These are phyloP conservation scores for Silene latifolia DNA, from an alignment of 148 eudicot genomes.

Conservation along the genomic window DNA sequence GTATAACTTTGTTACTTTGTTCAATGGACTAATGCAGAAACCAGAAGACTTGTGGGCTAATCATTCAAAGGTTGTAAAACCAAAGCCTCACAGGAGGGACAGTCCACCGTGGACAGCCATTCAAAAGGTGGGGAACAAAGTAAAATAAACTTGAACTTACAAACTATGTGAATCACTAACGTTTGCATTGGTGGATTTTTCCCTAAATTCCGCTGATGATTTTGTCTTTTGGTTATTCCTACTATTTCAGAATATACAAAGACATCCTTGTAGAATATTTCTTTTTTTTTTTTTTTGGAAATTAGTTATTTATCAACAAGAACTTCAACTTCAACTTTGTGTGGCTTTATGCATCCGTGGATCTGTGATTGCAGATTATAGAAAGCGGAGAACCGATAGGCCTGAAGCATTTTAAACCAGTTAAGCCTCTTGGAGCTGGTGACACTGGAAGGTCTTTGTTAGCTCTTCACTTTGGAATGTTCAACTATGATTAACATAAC, in stretches of 20 bases:
- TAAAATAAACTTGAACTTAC: neutral
- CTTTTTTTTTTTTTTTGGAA: neutral
- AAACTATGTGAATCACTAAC: neutral
- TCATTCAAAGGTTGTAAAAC: constrained; percentile 82
- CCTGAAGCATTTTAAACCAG: constrained; percentile 85
- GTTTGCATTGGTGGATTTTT: neutral
- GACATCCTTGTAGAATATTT: too few species aligned
- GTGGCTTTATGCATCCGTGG: neutral
- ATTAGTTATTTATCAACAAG: neutral
- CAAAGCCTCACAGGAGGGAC: constrained; percentile 90
- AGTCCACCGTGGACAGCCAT: constrained; percentile 77
- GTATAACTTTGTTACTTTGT: constrained; percentile 8
- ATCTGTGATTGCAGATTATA: constrained; percentile 45
- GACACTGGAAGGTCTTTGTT: constrained; percentile 76
- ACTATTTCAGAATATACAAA: neutral
- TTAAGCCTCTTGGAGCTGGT: constrained; percentile 89
- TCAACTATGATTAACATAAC: neutral
- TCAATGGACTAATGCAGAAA: constrained; percentile 46
- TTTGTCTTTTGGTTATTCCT: constrained; percentile 1
- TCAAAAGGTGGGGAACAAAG: constrained; percentile 47
- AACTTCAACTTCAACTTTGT: neutral
- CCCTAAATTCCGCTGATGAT: neutral
- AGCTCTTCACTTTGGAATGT: neutral
- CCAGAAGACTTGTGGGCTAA: constrained; percentile 93
- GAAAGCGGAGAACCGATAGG: constrained; percentile 78